These are phyloP conservation scores for Sporothrix luriei DNA, from an alignment of 2,329 filamentous ascomycete species.

Conservation along the genomic window DNA sequence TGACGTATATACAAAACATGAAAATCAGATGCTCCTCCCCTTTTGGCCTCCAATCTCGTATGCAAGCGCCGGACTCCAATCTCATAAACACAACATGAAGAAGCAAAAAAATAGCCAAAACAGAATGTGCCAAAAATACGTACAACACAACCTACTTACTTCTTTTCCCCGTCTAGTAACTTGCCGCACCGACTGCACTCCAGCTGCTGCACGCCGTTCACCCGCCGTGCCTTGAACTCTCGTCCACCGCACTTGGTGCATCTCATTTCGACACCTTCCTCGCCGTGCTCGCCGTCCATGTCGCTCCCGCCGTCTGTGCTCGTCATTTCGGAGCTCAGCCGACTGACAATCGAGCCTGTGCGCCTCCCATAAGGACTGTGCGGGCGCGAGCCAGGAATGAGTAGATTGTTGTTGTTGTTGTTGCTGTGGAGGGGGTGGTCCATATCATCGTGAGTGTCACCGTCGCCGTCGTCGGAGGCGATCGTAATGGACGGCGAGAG, in stretches of 20 bases:
- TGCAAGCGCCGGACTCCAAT: not conserved
- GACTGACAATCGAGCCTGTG: conserved; percentile 52
- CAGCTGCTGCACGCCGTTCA: conserved; percentile 57
- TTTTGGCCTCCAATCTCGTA: not conserved
- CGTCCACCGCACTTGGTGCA: conserved; percentile 63
- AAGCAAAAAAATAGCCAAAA: not conserved
- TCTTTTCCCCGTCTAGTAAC: conserved; percentile 33
- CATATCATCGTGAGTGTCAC: conserved; percentile 2
- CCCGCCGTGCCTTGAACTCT: conserved; percentile 64
- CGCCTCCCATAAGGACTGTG: conserved; percentile 29
- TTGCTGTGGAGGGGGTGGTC: not conserved
- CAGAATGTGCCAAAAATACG: not conserved
- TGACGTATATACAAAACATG: not conserved
- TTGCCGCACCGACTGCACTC: conserved; percentile 62
- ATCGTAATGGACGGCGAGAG: conserved; percentile 25
- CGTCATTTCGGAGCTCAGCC: conserved; percentile 59
- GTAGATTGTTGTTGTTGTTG: not conserved
- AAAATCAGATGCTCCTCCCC: not conserved
- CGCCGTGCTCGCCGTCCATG: conserved; percentile 15
- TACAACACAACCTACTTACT: not conserved
- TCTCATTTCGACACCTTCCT: conserved; percentile 44
- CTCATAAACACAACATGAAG: not conserved
- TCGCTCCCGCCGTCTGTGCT: conserved; percentile 43
- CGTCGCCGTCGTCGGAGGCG: conserved; percentile 15
- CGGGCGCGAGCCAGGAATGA: not conserved